A percentile compares a stretch with the other conserved stretches of the same genome.
phyloP scores from a whole-genome alignment of 192 early-diverging fungal species.

The Podila minutissima region DNA sequence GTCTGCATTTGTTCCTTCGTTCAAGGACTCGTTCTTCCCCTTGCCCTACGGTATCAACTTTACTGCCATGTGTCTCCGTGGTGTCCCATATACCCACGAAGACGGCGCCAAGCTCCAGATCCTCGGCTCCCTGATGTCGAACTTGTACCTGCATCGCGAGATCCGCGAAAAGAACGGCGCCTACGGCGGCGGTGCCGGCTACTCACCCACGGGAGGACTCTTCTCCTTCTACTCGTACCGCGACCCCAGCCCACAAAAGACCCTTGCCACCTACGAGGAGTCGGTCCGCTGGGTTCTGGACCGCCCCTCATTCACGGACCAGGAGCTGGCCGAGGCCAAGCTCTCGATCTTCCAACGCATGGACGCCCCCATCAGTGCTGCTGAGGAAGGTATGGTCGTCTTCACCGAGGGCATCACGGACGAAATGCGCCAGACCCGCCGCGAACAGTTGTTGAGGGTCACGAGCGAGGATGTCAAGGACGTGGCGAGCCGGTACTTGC shows the following conservation, averaged over 20 bases:
- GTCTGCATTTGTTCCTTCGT: slow-evolving; percentile 58
- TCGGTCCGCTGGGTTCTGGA: slow-evolving; percentile 75
- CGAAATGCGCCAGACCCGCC: slow-evolving; percentile 86
- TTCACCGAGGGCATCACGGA: slow-evolving; percentile 83
- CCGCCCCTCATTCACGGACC: slow-evolving; percentile 55
- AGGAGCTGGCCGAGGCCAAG: slow-evolving; percentile 92
- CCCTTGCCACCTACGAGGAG: slow-evolving; percentile 74
- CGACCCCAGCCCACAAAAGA: slow-evolving; percentile 82
- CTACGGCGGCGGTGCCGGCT: slow-evolving; percentile 91
- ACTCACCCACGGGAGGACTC: slow-evolving; percentile 77
- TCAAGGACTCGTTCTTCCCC: slow-evolving; percentile 77
- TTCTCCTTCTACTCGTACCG: slow-evolving; percentile 95
- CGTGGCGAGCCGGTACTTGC: slow-evolving; percentile 76
- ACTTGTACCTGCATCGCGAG: slow-evolving; percentile 93
- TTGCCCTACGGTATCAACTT: slow-evolving; percentile 91
- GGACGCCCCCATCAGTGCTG: slow-evolving; percentile 85
- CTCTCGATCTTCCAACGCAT: slow-evolving; percentile 87
- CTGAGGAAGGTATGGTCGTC: slow-evolving; percentile 85
- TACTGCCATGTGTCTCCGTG: slow-evolving; percentile 73
- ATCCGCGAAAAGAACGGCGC: slow-evolving; percentile 97
- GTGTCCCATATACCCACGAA: slow-evolving; percentile 86
- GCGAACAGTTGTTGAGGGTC: slow-evolving; percentile 79
- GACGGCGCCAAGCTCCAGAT: slow-evolving; percentile 85
- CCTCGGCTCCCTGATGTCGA: slow-evolving; percentile 84
- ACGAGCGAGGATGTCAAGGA: slow-evolving; percentile 74